Percentiles rank a stretch among this genome's conserved stretches.
These are phyloP conservation scores for Urostyla sp. DNA, from an alignment of 73 alveolate species.

Conservation along the genomic window DNA sequence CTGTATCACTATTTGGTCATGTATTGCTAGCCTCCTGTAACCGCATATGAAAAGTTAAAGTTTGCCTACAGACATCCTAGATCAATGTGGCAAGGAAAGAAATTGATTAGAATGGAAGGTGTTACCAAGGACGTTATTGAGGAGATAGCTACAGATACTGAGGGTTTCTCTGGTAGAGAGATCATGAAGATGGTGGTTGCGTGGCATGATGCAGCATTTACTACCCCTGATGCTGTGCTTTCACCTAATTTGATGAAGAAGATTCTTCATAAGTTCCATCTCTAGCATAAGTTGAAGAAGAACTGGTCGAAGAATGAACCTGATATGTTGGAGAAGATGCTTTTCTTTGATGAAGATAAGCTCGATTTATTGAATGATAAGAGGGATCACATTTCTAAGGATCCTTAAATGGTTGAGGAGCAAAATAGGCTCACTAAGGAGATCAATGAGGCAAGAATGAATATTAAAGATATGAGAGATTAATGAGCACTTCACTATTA, in stretches of 20 bases:
- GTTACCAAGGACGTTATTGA: slow-evolving; percentile 58
- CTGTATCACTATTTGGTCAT: slow-evolving; percentile 73
- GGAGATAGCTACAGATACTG: slow-evolving; percentile 80
- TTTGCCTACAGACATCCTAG: slow-evolving; percentile 65
- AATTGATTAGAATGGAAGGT: slow-evolving; percentile 77
- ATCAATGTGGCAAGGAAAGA: slow-evolving; percentile 55
- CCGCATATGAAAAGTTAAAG: slow-evolving; percentile 35
- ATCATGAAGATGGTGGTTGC: slow-evolving; percentile 84
- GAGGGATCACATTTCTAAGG: background rate
- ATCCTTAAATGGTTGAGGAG: background rate
- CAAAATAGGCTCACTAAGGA: background rate
- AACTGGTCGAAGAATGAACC: slow-evolving; percentile 70
- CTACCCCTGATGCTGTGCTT: slow-evolving; percentile 70
- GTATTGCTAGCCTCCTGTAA: slow-evolving; percentile 69
- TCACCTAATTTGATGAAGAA: slow-evolving; percentile 68
- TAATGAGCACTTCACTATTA: too few relatives aligned
- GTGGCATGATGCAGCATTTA: slow-evolving; percentile 91
- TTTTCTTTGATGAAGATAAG: background rate
- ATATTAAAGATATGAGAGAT: slow-evolving; percentile 31
- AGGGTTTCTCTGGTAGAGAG: slow-evolving; percentile 94
- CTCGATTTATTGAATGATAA: slow-evolving; percentile 1
- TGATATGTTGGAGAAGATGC: slow-evolving; percentile 28
- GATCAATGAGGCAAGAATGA: slow-evolving; percentile 26
- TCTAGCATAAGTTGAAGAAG: slow-evolving; percentile 70
- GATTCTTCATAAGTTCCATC: slow-evolving; percentile 47